Evolutionary conservation across 495 filamentous ascomycete genomes (phyloP).

Genomic region (Hypoxylon rickii): DNA sequence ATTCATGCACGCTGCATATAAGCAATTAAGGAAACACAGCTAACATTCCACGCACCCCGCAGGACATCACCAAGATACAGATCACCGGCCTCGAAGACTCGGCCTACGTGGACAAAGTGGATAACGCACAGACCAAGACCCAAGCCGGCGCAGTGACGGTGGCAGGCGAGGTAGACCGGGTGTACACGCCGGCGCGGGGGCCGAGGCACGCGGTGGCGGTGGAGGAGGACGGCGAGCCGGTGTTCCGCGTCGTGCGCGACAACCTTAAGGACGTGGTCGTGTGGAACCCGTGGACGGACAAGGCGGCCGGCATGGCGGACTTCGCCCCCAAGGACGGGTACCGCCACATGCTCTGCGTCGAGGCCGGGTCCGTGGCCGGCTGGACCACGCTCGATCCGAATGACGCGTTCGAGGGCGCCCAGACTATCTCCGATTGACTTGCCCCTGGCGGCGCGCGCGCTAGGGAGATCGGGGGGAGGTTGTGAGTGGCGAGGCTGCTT

Average conservation of each 20-base stretch:
- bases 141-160: slow-evolving; percentile 63
- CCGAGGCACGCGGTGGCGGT: slow-evolving; percentile 65
- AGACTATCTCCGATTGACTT: slow-evolving; percentile 62
- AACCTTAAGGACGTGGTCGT: slow-evolving; percentile 86
- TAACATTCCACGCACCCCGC: slow-evolving; percentile 5
- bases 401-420: slow-evolving; percentile 88
- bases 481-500: slow-evolving; percentile 11
- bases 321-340: slow-evolving; percentile 89
- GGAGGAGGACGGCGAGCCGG: slow-evolving; percentile 60
- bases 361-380: slow-evolving; percentile 79
- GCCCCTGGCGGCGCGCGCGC: background rate
- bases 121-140: slow-evolving; percentile 59
- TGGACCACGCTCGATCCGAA: slow-evolving; percentile 86
- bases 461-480: slow-evolving; percentile 2
- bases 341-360: slow-evolving; percentile 91
- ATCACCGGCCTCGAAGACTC: slow-evolving; percentile 74
- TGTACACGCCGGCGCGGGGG: slow-evolving; percentile 62
- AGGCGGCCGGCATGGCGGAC: slow-evolving; percentile 79
- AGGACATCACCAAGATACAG: slow-evolving; percentile 75
- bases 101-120: slow-evolving; percentile 82
- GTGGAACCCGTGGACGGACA: slow-evolving; percentile 96
- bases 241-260: slow-evolving; percentile 76
- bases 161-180: slow-evolving; percentile 79
- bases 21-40: background rate
- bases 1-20: background rate